A percentile compares a stretch with the other conserved stretches of the same genome.
Conservation (phyloP, 148 eudicot genomes). For the Linanthus parryae region DNA sequence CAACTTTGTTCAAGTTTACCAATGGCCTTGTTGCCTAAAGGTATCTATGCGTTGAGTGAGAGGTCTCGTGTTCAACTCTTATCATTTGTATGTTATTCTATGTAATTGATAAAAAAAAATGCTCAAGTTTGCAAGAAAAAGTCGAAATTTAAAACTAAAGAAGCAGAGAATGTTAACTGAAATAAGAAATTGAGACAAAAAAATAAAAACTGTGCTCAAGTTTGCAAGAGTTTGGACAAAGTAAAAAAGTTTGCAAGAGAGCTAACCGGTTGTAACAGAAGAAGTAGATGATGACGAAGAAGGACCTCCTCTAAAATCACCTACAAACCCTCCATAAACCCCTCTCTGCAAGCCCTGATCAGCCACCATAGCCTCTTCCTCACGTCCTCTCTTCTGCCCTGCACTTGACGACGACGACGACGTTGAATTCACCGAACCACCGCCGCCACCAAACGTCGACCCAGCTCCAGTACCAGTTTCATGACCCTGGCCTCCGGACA, state of each 20-base stretch:
- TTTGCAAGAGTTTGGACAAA: not conserved
- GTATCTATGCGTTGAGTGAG: too few relatives aligned
- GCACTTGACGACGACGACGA: constrained; percentile 21
- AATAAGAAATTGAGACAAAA: not conserved
- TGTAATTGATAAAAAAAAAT: too few relatives aligned
- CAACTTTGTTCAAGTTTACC: too few relatives aligned
- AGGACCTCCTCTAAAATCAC: constrained; percentile 18
- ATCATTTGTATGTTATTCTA: too few relatives aligned
- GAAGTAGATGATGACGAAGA: constrained; percentile 26
- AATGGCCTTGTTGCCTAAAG: too few relatives aligned
- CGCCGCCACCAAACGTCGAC: constrained; percentile 1
- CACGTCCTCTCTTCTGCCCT: constrained; percentile 26
- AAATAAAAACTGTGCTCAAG: not conserved
- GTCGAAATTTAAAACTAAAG: too few relatives aligned
- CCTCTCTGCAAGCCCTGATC: constrained; percentile 7
- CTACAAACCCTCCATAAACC: constrained; percentile 16
- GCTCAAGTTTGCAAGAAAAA: too few relatives aligned
- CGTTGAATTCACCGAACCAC: not conserved
- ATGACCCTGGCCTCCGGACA: constrained; percentile 1
- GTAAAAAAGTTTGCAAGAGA: not conserved
- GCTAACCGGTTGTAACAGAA: constrained; percentile 27
- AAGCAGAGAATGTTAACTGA: not conserved
- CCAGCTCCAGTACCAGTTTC: constrained; percentile 3
- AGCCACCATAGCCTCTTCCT: constrained; percentile 10
- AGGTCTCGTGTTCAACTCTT: too few relatives aligned